Evolutionary conservation across 2,329 filamentous ascomycete genomes (phyloP).

Genomic region (Ophiostoma sp.): DNA sequence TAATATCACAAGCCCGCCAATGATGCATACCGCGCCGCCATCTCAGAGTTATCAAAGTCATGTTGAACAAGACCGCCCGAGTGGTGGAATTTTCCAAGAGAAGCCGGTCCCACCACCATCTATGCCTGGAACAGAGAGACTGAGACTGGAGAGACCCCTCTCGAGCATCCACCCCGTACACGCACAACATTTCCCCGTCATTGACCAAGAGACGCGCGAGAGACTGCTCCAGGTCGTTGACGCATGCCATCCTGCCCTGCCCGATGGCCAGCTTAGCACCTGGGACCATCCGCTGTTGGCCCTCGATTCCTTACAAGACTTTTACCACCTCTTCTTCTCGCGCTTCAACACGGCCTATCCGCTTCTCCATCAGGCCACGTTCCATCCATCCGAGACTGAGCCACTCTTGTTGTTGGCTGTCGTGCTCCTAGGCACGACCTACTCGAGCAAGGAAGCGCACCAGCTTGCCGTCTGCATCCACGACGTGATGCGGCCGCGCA

Average conservation of each 20-base stretch:
- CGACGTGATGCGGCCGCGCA: conserved; percentile 28
- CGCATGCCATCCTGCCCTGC: neutral
- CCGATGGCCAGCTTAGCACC: neutral
- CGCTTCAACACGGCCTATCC: conserved; percentile 29
- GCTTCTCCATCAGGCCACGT: conserved; percentile 26
- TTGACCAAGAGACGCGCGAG: conserved; percentile 12
- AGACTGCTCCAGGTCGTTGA: conserved; percentile 1
- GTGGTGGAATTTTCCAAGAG: no score
- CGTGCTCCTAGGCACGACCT: conserved; percentile 28
- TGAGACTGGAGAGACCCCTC: neutral
- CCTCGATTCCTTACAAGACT: conserved; percentile 20
- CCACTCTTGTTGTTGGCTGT: conserved; percentile 27
- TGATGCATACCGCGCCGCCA: no score
- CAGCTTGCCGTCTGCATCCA: conserved; percentile 30
- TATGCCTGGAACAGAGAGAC: no score
- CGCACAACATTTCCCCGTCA: neutral
- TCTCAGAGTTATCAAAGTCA: no score
- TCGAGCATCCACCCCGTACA: neutral
- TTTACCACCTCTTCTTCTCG: conserved; percentile 23
- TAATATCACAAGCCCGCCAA: no score
- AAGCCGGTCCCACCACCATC: neutral
- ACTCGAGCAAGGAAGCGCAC: conserved; percentile 29
- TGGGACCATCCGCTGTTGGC: conserved; percentile 23
- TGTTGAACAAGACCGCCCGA: no score
- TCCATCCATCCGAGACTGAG: conserved; percentile 15